Evolutionary conservation across 257 asterid species (phyloP).

Genomic region (Marsdenia floribunda): DNA sequence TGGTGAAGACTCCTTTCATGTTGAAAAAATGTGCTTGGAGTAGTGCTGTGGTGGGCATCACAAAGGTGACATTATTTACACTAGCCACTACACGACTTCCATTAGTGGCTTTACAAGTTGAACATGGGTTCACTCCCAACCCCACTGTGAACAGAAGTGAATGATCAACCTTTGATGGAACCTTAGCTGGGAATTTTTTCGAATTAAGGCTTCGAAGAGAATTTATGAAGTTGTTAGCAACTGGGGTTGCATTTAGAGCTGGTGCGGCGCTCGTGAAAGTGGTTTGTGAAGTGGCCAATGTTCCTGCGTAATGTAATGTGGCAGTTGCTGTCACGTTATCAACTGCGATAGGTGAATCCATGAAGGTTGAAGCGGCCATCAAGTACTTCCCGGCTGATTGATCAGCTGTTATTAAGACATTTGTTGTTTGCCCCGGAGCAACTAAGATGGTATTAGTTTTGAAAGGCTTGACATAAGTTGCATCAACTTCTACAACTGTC

Average conservation of each 20-base stretch:
- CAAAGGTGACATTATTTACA: constrained; percentile 69
- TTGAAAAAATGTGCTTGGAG: constrained; percentile 64
- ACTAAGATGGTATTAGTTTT: constrained; percentile 59
- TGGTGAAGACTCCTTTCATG: constrained; percentile 58
- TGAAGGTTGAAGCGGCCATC: constrained; percentile 69
- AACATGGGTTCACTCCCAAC: constrained; percentile 71
- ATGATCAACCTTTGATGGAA: constrained; percentile 54
- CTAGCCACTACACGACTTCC: constrained; percentile 69
- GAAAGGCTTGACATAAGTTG: constrained; percentile 83
- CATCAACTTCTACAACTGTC: constrained; percentile 90
- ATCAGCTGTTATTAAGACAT: constrained; percentile 52
- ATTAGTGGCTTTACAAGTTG: constrained; percentile 57
- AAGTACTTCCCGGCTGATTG: constrained; percentile 55
- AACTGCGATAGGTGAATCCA: constrained; percentile 57
- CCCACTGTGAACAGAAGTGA: constrained; percentile 62
- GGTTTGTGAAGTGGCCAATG: constrained; percentile 35
- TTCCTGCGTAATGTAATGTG: constrained; percentile 68
- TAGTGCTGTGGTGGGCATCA: constrained; percentile 69
- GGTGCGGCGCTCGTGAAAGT: constrained; percentile 49
- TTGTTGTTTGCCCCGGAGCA: constrained; percentile 89
- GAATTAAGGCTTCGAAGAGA: constrained; percentile 69
- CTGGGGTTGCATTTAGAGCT: constrained; percentile 50
- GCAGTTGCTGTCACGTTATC: constrained; percentile 87
- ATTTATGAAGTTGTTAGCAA: constrained; percentile 51
- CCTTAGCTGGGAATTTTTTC: constrained; percentile 54